phyloP scores from a whole-genome alignment of 2,329 filamentous ascomycete species.

The Spiromastix sp. region DNA sequence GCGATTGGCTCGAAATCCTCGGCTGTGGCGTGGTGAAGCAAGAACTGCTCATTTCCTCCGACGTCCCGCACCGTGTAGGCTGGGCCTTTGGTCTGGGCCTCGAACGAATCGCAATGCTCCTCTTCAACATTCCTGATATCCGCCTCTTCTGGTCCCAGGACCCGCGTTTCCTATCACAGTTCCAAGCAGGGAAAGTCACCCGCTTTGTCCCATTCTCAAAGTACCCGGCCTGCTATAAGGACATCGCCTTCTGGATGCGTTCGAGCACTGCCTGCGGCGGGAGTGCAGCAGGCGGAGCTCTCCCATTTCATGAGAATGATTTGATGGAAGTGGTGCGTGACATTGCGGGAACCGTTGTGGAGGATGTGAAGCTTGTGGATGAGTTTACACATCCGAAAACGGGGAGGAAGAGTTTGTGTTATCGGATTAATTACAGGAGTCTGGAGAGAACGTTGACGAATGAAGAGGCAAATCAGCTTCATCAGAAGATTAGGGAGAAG shows the following conservation, averaged over 20 bases:
- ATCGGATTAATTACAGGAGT: slow-evolving; percentile 87
- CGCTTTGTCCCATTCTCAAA: slow-evolving; percentile 84
- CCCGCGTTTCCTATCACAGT: slow-evolving; percentile 75
- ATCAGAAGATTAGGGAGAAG: slow-evolving; percentile 54
- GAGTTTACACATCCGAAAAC: slow-evolving; percentile 83
- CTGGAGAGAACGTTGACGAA: slow-evolving; percentile 84
- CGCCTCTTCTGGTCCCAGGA: slow-evolving; percentile 92
- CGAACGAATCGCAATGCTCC: slow-evolving; percentile 91
- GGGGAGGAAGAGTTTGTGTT: slow-evolving; percentile 73
- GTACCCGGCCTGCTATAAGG: slow-evolving; percentile 78
- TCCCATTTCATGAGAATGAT: slow-evolving; percentile 81
- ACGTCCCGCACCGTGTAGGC: slow-evolving; percentile 62
- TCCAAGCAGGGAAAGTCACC: slow-evolving; percentile 45
- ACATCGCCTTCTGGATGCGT: slow-evolving; percentile 86
- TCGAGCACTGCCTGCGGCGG: slow-evolving; percentile 25
- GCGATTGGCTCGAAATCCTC: slow-evolving; percentile 90
- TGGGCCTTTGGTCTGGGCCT: slow-evolving; percentile 96
- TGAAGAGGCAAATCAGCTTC: slow-evolving; percentile 65
- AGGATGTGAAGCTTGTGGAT: slow-evolving; percentile 78
- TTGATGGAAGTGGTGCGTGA: slow-evolving; percentile 90
- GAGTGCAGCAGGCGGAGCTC: slow-evolving; percentile 27
- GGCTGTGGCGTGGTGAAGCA: slow-evolving; percentile 90
- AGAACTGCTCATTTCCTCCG: slow-evolving; percentile 65
- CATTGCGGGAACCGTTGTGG: slow-evolving; percentile 70
- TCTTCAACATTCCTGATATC: slow-evolving; percentile 94